Conservation (phyloP, 768 basidiomycete genomes). For the Suillus decipiens region DNA sequence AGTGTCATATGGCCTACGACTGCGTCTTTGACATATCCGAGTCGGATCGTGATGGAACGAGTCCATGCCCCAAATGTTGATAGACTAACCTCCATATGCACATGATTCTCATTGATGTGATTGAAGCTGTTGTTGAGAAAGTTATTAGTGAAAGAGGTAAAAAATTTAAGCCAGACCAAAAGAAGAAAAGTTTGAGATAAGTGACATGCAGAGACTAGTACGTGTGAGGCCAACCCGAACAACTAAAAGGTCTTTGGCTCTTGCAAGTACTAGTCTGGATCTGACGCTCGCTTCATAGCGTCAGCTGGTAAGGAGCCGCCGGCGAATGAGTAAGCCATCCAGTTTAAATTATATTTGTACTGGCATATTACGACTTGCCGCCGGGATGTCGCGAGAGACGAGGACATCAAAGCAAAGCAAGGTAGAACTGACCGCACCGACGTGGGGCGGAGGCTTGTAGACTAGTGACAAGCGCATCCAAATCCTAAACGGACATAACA, state of each 20-base stretch:
- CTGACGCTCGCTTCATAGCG: neutral
- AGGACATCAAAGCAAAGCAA: neutral
- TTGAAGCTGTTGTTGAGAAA: slow-evolving; percentile 57
- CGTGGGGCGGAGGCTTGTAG: no score
- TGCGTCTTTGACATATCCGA: neutral
- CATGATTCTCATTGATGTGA: slow-evolving; percentile 65
- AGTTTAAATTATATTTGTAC: neutral
- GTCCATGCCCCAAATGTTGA: slow-evolving; percentile 14
- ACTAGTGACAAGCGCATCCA: neutral
- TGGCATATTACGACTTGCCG: slow-evolving; percentile 1
- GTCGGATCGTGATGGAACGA: neutral
- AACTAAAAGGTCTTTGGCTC: neutral
- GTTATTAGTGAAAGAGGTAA: slow-evolving; percentile 19
- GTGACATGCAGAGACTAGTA: neutral
- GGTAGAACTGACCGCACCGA: neutral
- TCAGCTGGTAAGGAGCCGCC: neutral
- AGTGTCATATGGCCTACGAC: neutral
- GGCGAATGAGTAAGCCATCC: neutral
- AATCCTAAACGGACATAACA: neutral
- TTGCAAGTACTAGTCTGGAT: neutral
- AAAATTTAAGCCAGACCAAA: slow-evolving; percentile 6
- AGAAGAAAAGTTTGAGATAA: slow-evolving; percentile 6
- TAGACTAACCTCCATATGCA: slow-evolving; percentile 67
- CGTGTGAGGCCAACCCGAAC: neutral
- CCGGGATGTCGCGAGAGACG: neutral